phyloP scores from a whole-genome alignment of 164 flowering plant species.

The Cinnamomum micranthum region DNA sequence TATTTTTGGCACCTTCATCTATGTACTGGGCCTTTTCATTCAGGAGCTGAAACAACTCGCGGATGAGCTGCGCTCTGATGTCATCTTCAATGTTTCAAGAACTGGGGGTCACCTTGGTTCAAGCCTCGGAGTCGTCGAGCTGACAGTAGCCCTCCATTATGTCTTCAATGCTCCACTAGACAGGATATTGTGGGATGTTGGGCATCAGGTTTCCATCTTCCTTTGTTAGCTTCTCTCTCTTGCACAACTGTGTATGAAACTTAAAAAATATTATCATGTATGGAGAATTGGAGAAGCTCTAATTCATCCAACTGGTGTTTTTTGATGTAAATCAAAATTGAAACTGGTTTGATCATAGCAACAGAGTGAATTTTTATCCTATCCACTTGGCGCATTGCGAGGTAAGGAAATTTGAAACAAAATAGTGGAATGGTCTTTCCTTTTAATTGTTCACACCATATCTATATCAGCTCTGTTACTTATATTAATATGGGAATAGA shows the following conservation, averaged over 20 bases:
- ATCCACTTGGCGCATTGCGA: neutral
- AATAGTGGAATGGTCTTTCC: neutral
- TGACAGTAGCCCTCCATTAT: conserved; percentile 94
- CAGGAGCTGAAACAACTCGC: conserved; percentile 91
- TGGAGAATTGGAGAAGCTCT: too few species aligned
- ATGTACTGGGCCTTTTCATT: conserved; percentile 6
- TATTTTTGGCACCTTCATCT: neutral
- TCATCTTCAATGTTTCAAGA: conserved; percentile 80
- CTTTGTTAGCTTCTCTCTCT: neutral
- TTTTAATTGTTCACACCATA: neutral
- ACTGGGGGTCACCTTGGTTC: conserved; percentile 98
- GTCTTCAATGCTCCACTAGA: conserved; percentile 87
- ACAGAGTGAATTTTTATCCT: neutral
- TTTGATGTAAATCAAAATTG: neutral
- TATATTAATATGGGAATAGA: neutral
- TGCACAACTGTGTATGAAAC: too few species aligned
- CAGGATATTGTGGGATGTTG: conserved; percentile 89
- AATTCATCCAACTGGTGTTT: neutral
- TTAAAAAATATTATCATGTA: too few species aligned
- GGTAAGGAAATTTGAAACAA: neutral
- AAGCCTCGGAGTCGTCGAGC: conserved; percentile 94
- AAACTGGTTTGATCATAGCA: neutral
- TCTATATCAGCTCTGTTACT: neutral
- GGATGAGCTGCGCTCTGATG: conserved; percentile 85
- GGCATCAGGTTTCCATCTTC: conserved; percentile 71